Conservation (phyloP, 2,329 filamentous ascomycete genomes). For the Ploettnerulaceae sp. region DNA sequence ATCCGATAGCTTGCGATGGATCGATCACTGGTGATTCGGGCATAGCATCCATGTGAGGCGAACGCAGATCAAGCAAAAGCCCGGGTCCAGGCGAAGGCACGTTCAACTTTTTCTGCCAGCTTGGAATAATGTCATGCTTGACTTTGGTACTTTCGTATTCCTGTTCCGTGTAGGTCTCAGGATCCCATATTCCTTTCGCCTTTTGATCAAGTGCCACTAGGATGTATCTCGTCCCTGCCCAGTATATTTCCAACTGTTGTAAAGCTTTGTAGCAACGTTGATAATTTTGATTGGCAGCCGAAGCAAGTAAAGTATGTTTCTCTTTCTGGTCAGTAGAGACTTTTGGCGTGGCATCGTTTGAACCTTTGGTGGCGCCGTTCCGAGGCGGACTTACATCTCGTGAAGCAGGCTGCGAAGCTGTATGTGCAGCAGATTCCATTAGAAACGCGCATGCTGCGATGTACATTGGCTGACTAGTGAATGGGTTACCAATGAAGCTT, state of each 20-base stretch:
- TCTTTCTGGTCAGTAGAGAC: slow-evolving; percentile 27
- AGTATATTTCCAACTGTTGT: slow-evolving; percentile 75
- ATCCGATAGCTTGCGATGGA: slow-evolving; percentile 61
- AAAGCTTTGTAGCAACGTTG: slow-evolving; percentile 81
- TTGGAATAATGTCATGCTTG: slow-evolving; percentile 41
- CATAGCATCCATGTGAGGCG: slow-evolving; percentile 43
- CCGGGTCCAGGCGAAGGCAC: slow-evolving; percentile 20
- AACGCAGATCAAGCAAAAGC: slow-evolving; percentile 33
- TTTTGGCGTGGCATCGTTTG: slow-evolving; percentile 24
- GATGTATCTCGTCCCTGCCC: slow-evolving; percentile 84
- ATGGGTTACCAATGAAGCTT: slow-evolving; percentile 82
- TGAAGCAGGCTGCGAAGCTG: slow-evolving; percentile 61
- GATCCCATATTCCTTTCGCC: slow-evolving; percentile 80
- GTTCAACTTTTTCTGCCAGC: slow-evolving; percentile 31
- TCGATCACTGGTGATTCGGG: slow-evolving; percentile 44
- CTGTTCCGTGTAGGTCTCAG: slow-evolving; percentile 60
- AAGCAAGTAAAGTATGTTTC: slow-evolving; percentile 72
- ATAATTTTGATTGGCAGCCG: slow-evolving; percentile 81
- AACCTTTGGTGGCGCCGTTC: not conserved
- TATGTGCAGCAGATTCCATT: slow-evolving; percentile 71
- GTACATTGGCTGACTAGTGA: slow-evolving; percentile 86
- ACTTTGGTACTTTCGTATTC: slow-evolving; percentile 69
- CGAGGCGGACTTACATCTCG: slow-evolving; percentile 40
- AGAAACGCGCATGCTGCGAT: slow-evolving; percentile 86
- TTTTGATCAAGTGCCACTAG: slow-evolving; percentile 83